phyloP scores from a whole-genome alignment of 2,329 filamentous ascomycete species.

The Cladosporium halotolerans region DNA sequence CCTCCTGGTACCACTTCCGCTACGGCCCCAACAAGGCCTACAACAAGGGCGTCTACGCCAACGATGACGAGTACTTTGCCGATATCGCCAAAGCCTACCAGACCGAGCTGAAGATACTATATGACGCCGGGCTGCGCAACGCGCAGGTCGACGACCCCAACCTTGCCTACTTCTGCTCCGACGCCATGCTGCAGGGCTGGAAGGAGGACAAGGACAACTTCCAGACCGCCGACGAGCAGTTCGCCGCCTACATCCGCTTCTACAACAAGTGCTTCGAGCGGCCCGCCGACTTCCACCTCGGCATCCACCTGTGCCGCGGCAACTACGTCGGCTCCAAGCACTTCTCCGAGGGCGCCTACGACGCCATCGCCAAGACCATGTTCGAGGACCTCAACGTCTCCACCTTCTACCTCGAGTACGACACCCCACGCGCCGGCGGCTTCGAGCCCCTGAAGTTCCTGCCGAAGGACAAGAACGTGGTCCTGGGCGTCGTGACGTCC shows the following conservation, averaged over 20 bases:
- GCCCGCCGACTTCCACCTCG: conserved; percentile 66
- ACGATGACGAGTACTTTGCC: conserved; percentile 43
- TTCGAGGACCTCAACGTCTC: conserved; percentile 31
- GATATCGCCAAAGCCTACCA: conserved; percentile 44
- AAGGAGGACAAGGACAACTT: conserved; percentile 61
- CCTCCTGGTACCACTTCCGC: conserved; percentile 17
- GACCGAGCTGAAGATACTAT: conserved; percentile 41
- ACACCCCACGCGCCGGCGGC: conserved; percentile 43
- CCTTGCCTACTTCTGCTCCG: conserved; percentile 60
- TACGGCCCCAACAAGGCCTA: conserved; percentile 50
- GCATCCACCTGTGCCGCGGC: conserved; percentile 64
- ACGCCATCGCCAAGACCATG: conserved; percentile 37
- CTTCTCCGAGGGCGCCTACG: conserved; percentile 44
- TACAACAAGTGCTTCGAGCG: conserved; percentile 62
- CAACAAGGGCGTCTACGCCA: conserved; percentile 39
- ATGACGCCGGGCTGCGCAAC: conserved; percentile 41
- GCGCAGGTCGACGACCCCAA: conserved; percentile 46
- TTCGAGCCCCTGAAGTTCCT: conserved; percentile 42
- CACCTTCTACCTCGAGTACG: conserved; percentile 37
- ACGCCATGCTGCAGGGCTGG: conserved; percentile 66
- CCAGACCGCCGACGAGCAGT: conserved; percentile 61
- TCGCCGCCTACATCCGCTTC: conserved; percentile 68
- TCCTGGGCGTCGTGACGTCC: conserved; percentile 42
- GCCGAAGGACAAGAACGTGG: conserved; percentile 42
- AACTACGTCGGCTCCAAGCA: conserved; percentile 44